These are phyloP conservation scores for Escovopsis sp. DNA, from an alignment of 2,329 filamentous ascomycete genomes.

Conservation along the genomic window DNA sequence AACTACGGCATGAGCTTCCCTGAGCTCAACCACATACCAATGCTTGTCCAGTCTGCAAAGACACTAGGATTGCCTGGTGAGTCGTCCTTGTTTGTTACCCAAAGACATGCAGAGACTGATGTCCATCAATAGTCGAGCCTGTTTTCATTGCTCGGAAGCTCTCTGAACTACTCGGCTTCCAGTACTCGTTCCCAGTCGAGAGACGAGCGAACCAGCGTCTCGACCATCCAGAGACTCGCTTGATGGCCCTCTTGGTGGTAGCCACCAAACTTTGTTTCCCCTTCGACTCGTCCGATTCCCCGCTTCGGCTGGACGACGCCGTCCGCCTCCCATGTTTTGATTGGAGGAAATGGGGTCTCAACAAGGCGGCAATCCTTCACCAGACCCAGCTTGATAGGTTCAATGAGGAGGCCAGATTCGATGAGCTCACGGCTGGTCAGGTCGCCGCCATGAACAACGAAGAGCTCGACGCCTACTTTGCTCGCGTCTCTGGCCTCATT, in stretches of 20 bases:
- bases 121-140: constrained; percentile 39
- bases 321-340: constrained; percentile 31
- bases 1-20: constrained; percentile 62
- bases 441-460: constrained; percentile 45
- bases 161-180: constrained; percentile 35
- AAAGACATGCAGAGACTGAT: constrained; percentile 12
- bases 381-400: constrained; percentile 1
- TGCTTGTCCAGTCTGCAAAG: constrained; percentile 56
- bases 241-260: constrained; percentile 58
- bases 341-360: constrained; percentile 55
- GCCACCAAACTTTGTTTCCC: constrained; percentile 70
- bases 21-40: constrained; percentile 51
- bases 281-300: constrained; percentile 42
- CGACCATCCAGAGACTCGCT: constrained; percentile 58
- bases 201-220: constrained; percentile 31
- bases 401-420: constrained; percentile 21
- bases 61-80: constrained; percentile 61
- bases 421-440: constrained; percentile 44
- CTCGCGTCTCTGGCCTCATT: constrained; percentile 18
- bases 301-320: constrained; percentile 8
- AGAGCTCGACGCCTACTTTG: constrained; percentile 53
- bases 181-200: constrained; percentile 34
- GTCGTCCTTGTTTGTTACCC: constrained; percentile 11
- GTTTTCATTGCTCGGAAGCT: constrained; percentile 27
- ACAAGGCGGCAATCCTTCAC: constrained; percentile 22